Evolutionary conservation across 257 asterid genomes (phyloP).

Genomic region (Paraleonurus japonicus): DNA sequence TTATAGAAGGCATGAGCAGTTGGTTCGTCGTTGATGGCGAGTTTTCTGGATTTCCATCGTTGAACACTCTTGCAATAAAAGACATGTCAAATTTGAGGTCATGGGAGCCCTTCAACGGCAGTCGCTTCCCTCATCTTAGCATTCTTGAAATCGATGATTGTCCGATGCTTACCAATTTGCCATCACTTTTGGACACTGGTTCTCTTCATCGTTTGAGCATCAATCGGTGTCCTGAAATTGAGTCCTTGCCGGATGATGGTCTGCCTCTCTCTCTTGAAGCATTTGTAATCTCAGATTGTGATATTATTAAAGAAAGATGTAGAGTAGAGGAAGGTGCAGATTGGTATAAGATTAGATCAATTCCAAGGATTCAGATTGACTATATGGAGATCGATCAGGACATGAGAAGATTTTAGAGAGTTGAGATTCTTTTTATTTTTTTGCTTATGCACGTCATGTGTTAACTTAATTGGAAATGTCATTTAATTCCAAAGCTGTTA

Average conservation of each 20-base stretch:
- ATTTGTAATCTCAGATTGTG: slow-evolving; percentile 34
- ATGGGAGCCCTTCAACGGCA: slow-evolving; percentile 21
- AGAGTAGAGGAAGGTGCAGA: slow-evolving; percentile 41
- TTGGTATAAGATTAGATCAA: slow-evolving; percentile 32
- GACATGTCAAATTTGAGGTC: slow-evolving; percentile 28
- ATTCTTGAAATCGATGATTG: slow-evolving; percentile 32
- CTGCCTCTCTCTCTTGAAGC: slow-evolving; percentile 30
- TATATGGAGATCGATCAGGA: slow-evolving; percentile 24
- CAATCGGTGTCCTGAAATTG: slow-evolving; percentile 31
- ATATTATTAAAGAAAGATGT: slow-evolving; percentile 36
- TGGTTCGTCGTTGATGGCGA: slow-evolving; percentile 2
- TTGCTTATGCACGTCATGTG: too few species aligned
- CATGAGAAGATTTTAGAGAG: slow-evolving; percentile 23
- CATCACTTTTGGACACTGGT: slow-evolving; percentile 25
- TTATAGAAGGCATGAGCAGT: slow-evolving; percentile 33
- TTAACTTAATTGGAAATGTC: too few species aligned
- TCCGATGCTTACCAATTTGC: slow-evolving; percentile 31
- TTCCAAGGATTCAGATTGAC: slow-evolving; percentile 38
- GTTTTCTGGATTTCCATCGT: slow-evolving; percentile 31
- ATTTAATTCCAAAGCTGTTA: too few species aligned
- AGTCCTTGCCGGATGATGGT: slow-evolving; percentile 33
- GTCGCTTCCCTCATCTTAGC: slow-evolving; percentile 32
- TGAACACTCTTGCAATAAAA: slow-evolving; percentile 29
- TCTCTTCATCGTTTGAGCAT: slow-evolving; percentile 26
- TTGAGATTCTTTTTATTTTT: neutral